Conservation (phyloP, 257 asterid species). For the Penstemon barbatus region DNA sequence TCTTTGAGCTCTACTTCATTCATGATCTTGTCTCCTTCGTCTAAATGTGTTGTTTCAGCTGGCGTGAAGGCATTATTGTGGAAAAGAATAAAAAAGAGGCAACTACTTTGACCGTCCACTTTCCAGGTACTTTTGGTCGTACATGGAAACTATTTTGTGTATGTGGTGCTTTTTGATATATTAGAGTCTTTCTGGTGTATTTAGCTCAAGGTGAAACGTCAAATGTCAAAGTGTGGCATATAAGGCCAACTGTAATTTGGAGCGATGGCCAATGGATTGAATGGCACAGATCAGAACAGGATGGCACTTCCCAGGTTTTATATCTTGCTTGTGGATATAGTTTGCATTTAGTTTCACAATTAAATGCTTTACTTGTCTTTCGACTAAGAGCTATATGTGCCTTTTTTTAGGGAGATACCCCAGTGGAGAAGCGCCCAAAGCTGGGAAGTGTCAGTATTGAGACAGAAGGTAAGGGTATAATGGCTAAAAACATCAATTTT, state of each 20-base stretch:
- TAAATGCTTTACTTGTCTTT: slow-evolving; percentile 12
- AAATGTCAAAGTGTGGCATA: slow-evolving; percentile 69
- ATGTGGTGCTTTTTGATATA: slow-evolving; percentile 26
- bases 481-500: slow-evolving; percentile 40
- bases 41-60: slow-evolving; percentile 50
- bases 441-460: slow-evolving; percentile 48
- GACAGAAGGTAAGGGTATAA: slow-evolving; percentile 52
- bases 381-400: slow-evolving; percentile 19
- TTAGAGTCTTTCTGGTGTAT: slow-evolving; percentile 8
- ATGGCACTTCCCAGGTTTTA: slow-evolving; percentile 56
- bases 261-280: slow-evolving; percentile 86
- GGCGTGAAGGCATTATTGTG: slow-evolving; percentile 87
- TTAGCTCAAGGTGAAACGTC: slow-evolving; percentile 65
- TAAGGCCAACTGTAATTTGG: slow-evolving; percentile 85
- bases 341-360: slow-evolving; percentile 2
- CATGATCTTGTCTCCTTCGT: slow-evolving; percentile 5
- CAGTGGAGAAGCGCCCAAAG: slow-evolving; percentile 72
- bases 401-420: slow-evolving; percentile 78
- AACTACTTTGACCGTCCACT: slow-evolving; percentile 57
- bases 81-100: slow-evolving; percentile 72
- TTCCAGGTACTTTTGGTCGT: slow-evolving; percentile 66
- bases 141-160: neutral
- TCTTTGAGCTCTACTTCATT: neutral
- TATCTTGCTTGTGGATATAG: slow-evolving; percentile 13
- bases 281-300: slow-evolving; percentile 52